phyloP scores from a whole-genome alignment of 176 grass and related monocot species.

The Avena atlantica region DNA sequence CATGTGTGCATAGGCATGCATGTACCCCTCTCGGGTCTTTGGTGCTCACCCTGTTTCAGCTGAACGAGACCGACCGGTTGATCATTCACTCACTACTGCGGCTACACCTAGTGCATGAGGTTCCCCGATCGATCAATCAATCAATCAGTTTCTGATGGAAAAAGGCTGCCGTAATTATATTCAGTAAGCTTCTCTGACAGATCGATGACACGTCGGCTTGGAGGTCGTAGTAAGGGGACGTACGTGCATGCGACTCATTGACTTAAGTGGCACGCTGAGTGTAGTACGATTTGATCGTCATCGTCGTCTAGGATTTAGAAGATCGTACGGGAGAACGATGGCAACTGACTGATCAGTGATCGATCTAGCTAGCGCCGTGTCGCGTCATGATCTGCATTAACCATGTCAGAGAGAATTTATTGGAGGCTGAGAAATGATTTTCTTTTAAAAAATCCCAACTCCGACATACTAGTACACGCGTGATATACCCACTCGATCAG shows the following conservation, averaged over 20 bases:
- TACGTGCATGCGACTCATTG: background rate
- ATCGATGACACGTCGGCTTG: slow-evolving; percentile 15
- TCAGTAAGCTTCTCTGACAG: background rate
- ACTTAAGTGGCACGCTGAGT: slow-evolving; percentile 28
- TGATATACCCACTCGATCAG: background rate
- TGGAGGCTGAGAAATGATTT: background rate
- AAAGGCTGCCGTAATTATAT: too few species aligned
- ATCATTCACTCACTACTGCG: background rate
- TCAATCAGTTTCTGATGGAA: background rate
- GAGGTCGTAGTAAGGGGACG: slow-evolving; percentile 19
- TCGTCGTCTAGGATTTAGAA: background rate
- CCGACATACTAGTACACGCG: background rate
- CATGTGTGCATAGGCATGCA: background rate
- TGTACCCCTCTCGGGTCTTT: background rate
- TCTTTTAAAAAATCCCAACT: background rate
- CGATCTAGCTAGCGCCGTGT: background rate
- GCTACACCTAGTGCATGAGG: background rate
- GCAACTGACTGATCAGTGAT: background rate
- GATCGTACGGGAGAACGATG: background rate
- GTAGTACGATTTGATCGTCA: background rate
- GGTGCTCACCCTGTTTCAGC: background rate
- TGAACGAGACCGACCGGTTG: background rate
- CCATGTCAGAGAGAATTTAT: background rate
- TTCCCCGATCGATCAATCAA: background rate
- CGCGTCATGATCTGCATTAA: too few species aligned